phyloP scores from a whole-genome alignment of 352 stramenopile species.

The Phytophthora citricola region DNA sequence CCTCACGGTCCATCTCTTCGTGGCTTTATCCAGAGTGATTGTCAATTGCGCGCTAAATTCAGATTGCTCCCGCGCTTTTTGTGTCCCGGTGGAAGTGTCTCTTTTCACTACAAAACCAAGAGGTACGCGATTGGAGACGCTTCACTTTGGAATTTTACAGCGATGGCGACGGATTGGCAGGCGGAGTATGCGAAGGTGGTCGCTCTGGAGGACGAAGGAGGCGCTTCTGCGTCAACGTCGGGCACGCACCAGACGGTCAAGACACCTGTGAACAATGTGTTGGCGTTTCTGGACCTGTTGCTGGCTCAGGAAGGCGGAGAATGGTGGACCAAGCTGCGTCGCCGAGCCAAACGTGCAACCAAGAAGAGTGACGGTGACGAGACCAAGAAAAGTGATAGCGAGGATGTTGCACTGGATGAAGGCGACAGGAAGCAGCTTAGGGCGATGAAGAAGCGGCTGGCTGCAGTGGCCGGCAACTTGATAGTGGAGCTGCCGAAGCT shows the following conservation, averaged over 20 bases:
- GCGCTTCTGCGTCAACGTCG: background rate
- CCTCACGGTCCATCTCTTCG: conserved; percentile 37
- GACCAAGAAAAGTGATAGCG: background rate
- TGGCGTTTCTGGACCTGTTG: conserved; percentile 39
- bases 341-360: conserved; percentile 1
- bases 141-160: conserved; percentile 21
- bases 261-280: conserved; percentile 5
- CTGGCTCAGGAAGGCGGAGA: conserved; percentile 39
- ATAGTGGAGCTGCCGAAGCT: conserved; percentile 39
- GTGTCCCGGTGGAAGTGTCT: conserved; percentile 22
- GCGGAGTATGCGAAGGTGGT: conserved; percentile 31
- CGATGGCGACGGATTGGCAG: conserved; percentile 29
- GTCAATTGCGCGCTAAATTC: conserved; percentile 16
- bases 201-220: conserved; percentile 17
- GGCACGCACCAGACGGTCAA: conserved; percentile 11
- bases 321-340: conserved; percentile 27
- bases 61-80: conserved; percentile 35
- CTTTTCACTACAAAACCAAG: background rate
- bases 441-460: conserved; percentile 27
- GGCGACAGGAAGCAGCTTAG: conserved; percentile 27
- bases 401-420: background rate
- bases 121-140: conserved; percentile 1
- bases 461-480: conserved; percentile 27
- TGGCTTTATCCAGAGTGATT: conserved; percentile 36
- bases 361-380: conserved; percentile 19